phyloP scores from a whole-genome alignment of 352 stramenopile species.

The Globisporangium takayamanum region DNA sequence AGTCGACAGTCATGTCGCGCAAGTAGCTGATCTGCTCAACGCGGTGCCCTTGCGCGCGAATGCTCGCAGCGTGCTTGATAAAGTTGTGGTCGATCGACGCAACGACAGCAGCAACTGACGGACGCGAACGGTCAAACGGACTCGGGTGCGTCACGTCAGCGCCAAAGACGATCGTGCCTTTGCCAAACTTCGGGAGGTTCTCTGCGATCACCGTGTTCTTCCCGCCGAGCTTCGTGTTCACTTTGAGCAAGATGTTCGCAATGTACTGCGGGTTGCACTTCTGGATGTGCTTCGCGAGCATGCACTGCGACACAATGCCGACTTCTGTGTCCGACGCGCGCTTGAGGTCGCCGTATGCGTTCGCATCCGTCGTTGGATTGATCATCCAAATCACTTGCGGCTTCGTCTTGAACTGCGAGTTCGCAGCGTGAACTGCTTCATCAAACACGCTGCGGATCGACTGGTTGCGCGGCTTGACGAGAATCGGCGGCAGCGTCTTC shows the following conservation, averaged over 20 bases:
- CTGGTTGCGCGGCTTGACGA: constrained; percentile 30
- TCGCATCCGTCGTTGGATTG: constrained; percentile 34
- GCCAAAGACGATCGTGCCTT: constrained; percentile 73
- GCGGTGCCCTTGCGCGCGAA: constrained; percentile 68
- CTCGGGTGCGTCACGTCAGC: constrained; percentile 81
- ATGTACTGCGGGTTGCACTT: constrained; percentile 63
- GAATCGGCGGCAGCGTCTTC: constrained; percentile 28
- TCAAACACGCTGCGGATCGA: constrained; percentile 34
- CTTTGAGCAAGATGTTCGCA: constrained; percentile 70
- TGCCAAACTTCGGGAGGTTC: constrained; percentile 34
- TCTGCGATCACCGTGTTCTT: constrained; percentile 50
- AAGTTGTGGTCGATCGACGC: constrained; percentile 74
- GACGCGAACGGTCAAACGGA: constrained; percentile 59
- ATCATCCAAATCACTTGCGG: constrained; percentile 62
- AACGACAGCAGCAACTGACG: constrained; percentile 77
- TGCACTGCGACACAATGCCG: constrained; percentile 76
- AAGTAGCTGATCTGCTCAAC: constrained; percentile 73
- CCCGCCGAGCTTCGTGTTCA: constrained; percentile 73
- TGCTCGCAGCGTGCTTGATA: constrained; percentile 51
- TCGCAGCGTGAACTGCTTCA: constrained; percentile 28
- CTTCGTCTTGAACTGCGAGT: constrained; percentile 17
- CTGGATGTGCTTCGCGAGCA: constrained; percentile 57
- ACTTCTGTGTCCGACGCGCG: constrained; percentile 59
- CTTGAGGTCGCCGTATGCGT: constrained; percentile 65
- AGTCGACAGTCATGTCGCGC: constrained; percentile 53